A percentile compares a stretch with the other conserved stretches of the same genome.
Conservation (phyloP, 139 green algal species). For the Pleodorina starrii region DNA sequence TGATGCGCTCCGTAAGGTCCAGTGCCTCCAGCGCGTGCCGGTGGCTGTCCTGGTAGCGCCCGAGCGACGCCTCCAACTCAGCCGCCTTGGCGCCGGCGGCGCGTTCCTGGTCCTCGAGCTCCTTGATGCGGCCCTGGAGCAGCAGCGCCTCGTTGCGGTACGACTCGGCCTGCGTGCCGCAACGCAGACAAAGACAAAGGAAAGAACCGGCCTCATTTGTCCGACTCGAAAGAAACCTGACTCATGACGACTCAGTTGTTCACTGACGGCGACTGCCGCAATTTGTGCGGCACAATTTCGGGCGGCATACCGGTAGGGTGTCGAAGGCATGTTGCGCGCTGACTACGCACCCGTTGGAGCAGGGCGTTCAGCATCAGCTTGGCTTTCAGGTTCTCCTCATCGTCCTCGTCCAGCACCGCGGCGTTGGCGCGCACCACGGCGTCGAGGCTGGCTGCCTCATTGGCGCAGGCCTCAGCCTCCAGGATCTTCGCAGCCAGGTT, state of each 20-base stretch:
- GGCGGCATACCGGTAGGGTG: too few species aligned
- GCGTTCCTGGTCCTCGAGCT: constrained; percentile 24
- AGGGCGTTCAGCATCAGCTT: constrained; percentile 53
- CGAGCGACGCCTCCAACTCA: neutral
- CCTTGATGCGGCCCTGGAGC: constrained; percentile 25
- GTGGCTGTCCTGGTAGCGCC: neutral
- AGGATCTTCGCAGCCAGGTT: constrained; percentile 49
- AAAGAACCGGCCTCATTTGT: too few species aligned
- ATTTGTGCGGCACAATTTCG: too few species aligned
- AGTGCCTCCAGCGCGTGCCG: constrained; percentile 26
- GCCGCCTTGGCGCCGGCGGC: neutral
- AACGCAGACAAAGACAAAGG: too few species aligned
- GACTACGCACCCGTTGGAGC: constrained; percentile 35
- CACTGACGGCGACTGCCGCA: too few species aligned
- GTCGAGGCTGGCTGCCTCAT: constrained; percentile 32
- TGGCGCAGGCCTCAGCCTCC: constrained; percentile 35
- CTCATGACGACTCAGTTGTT: too few species aligned
- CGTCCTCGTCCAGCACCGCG: neutral
- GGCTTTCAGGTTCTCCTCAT: constrained; percentile 28
- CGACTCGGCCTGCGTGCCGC: constrained; percentile 29
- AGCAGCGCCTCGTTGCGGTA: constrained; percentile 19
- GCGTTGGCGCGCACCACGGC: neutral
- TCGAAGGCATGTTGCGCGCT: too few species aligned
- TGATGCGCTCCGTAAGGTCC: constrained; percentile 2
- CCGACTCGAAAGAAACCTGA: too few species aligned